These are phyloP conservation scores for Dioscorea cayenensis DNA, from an alignment of 116 monocot species.

Conservation along the genomic window DNA sequence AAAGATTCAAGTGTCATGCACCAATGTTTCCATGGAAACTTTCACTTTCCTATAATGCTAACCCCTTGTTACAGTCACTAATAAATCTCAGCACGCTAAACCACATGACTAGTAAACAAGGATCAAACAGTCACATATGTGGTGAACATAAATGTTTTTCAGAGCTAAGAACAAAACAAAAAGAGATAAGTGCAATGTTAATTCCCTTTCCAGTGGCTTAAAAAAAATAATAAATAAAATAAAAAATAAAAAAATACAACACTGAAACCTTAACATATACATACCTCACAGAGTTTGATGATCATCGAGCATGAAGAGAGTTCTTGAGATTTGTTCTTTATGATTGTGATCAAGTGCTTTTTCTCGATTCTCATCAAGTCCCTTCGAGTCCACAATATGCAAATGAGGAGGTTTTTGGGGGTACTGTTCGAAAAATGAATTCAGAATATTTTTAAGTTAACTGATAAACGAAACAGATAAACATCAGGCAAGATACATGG, in stretches of 20 bases:
- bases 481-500: too few relatives aligned
- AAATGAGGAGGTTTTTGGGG: constrained; percentile 57
- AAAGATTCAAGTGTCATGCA: too few relatives aligned
- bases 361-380: constrained; percentile 74
- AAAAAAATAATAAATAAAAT: too few relatives aligned
- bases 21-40: too few relatives aligned
- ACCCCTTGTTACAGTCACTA: too few relatives aligned
- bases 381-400: constrained; percentile 60
- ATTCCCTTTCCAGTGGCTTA: not conserved
- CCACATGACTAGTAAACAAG: too few relatives aligned
- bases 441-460: not conserved
- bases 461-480: too few relatives aligned
- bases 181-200: not conserved
- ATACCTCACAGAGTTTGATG: constrained; percentile 82
- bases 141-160: too few relatives aligned
- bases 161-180: not conserved
- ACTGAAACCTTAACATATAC: not conserved
- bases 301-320: constrained; percentile 75
- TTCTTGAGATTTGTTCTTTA: constrained; percentile 54
- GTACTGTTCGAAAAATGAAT: constrained; percentile 46
- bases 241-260: not conserved
- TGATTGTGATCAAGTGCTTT: constrained; percentile 23
- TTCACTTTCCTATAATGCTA: too few relatives aligned
- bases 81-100: too few relatives aligned
- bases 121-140: too few relatives aligned